These are phyloP conservation scores for Xylaria telfairii DNA, from an alignment of 495 filamentous ascomycete species.

Conservation along the genomic window DNA sequence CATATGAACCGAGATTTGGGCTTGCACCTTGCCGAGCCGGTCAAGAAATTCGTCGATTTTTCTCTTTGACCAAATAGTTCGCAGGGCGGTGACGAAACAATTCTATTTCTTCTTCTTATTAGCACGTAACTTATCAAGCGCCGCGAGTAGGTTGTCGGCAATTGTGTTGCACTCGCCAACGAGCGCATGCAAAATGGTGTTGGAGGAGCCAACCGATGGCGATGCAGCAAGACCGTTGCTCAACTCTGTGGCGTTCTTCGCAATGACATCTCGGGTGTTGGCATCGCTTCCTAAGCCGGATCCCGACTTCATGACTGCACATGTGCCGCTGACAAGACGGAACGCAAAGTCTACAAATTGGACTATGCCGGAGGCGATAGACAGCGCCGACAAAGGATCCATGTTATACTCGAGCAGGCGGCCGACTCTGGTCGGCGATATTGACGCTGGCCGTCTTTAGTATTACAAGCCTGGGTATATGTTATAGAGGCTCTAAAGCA, in stretches of 20 bases:
- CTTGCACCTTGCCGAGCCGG: conserved; percentile 6
- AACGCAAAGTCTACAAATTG: conserved; percentile 28
- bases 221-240: background rate
- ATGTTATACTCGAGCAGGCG: background rate
- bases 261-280: background rate
- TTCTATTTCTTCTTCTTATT: conserved; percentile 11
- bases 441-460: background rate
- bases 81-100: conserved; percentile 5
- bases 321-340: conserved; percentile 8
- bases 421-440: background rate
- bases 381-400: conserved; percentile 25
- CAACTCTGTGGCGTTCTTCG: background rate
- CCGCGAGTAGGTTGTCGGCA: background rate
- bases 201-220: conserved; percentile 1
- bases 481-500: background rate
- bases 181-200: conserved; percentile 4
- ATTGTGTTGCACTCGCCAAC: conserved; percentile 9
- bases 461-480: background rate
- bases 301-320: background rate
- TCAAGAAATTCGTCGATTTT: background rate
- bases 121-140: conserved; percentile 3
- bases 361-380: conserved; percentile 26
- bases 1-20: conserved; percentile 16
- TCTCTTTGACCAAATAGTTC: conserved; percentile 2
- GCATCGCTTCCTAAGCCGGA: conserved; percentile 1